Evolutionary conservation across 495 filamentous ascomycete genomes (phyloP).

Genomic region (Penicillium taxi): DNA sequence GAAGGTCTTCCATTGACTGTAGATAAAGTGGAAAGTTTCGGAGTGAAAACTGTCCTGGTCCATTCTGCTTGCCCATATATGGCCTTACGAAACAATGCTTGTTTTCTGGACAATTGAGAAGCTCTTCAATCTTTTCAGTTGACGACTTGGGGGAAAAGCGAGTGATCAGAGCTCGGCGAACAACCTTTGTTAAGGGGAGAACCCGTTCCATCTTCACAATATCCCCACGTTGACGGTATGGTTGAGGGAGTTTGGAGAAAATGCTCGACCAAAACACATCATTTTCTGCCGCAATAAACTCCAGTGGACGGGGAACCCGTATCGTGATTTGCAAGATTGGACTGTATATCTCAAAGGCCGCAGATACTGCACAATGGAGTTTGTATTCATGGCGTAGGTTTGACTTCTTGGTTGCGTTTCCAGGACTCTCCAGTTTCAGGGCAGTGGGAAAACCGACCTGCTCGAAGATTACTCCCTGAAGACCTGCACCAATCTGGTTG

Average conservation of each 20-base stretch:
- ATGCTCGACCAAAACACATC: slow-evolving; percentile 3
- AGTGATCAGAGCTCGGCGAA: slow-evolving; percentile 4
- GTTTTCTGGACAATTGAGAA: slow-evolving; percentile 4
- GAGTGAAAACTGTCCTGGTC: slow-evolving; percentile 5
- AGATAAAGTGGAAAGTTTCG: slow-evolving; percentile 11
- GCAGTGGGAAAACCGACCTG: slow-evolving; percentile 3
- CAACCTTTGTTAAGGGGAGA: slow-evolving; percentile 7
- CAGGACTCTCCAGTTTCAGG: slow-evolving; percentile 8
- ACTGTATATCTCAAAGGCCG: slow-evolving; percentile 5
- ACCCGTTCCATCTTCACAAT: slow-evolving; percentile 5
- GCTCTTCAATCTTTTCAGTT: background rate
- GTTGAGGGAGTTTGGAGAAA: slow-evolving; percentile 1
- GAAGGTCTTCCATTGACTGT: slow-evolving; percentile 1
- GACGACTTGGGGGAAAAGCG: no score
- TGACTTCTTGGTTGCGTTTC: slow-evolving; percentile 4
- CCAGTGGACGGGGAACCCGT: slow-evolving; percentile 1
- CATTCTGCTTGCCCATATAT: slow-evolving; percentile 25
- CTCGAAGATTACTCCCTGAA: slow-evolving; percentile 11
- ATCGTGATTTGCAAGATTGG: background rate
- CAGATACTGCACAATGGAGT: slow-evolving; percentile 3
- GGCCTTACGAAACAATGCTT: slow-evolving; percentile 10
- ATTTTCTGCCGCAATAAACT: slow-evolving; percentile 2
- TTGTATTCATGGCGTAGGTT: slow-evolving; percentile 4
- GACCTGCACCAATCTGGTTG: slow-evolving; percentile 10
- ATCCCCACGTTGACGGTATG: slow-evolving; percentile 2